These are phyloP conservation scores for Haematococcus lacustris DNA, from an alignment of 139 green algal genomes.

Conservation along the genomic window DNA sequence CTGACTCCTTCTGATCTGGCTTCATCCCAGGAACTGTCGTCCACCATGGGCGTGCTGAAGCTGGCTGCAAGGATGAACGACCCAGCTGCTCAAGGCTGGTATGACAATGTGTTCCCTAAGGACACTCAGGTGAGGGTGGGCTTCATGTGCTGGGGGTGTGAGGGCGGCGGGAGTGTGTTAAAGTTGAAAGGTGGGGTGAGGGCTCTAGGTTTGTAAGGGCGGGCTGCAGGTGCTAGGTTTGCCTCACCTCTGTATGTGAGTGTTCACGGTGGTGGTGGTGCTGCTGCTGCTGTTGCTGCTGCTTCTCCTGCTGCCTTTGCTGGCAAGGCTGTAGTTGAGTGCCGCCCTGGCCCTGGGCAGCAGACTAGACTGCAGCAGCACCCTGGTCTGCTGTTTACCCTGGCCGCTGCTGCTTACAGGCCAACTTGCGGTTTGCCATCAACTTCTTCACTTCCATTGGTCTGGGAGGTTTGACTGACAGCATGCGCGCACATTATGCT, in stretches of 20 bases:
- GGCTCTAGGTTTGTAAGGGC: neutral
- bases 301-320: no score
- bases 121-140: conserved; percentile 34
- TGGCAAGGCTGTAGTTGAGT: no score
- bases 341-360: no score
- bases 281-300: neutral
- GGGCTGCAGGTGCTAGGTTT: no score
- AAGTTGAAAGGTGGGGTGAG: neutral
- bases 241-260: no score
- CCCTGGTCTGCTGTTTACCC: conserved; percentile 84
- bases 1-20: no score
- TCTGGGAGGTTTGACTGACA: conserved; percentile 91
- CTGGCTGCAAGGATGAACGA: conserved; percentile 85
- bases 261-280: neutral
- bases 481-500: conserved; percentile 68
- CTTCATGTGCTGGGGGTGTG: neutral
- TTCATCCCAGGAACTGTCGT: conserved; percentile 90
- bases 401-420: conserved; percentile 13
- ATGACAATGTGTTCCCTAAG: conserved; percentile 86
- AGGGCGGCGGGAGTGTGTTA: neutral
- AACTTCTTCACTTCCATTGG: conserved; percentile 99
- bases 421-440: conserved; percentile 96
- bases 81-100: conserved; percentile 50
- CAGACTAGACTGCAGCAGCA: conserved; percentile 55
- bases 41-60: conserved; percentile 79